phyloP scores from a whole-genome alignment of 179 eudicot genomes.

The Vitellaria paradoxa region DNA sequence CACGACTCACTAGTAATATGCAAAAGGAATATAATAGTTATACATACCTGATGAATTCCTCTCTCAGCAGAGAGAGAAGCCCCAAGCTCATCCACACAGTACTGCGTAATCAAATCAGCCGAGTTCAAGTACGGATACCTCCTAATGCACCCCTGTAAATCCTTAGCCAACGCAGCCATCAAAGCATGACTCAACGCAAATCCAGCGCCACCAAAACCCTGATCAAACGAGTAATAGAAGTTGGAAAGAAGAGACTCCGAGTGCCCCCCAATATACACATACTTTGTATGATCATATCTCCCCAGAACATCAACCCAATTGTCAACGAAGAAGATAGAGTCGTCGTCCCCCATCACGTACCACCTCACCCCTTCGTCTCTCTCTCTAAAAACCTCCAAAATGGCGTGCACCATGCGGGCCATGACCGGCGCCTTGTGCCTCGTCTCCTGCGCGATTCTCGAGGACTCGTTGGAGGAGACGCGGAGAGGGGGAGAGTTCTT shows the following conservation, averaged over 20 bases:
- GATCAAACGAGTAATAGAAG: slow-evolving; percentile 31
- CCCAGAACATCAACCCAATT: slow-evolving; percentile 45
- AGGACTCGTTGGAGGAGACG: slow-evolving; percentile 27
- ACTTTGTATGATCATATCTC: slow-evolving; percentile 49
- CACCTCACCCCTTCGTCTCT: slow-evolving; percentile 34
- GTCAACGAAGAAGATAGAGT: slow-evolving; percentile 46
- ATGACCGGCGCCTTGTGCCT: slow-evolving; percentile 20
- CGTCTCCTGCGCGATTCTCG: slow-evolving; percentile 17
- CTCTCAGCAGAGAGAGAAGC: slow-evolving; percentile 48
- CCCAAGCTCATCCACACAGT: slow-evolving; percentile 60
- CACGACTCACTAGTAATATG: no score
- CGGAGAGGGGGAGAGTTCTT: slow-evolving; percentile 38
- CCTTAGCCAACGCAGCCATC: slow-evolving; percentile 39
- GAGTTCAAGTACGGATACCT: slow-evolving; percentile 40
- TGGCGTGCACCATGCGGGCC: slow-evolving; percentile 41
- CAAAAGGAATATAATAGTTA: no score
- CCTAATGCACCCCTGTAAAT: slow-evolving; percentile 45
- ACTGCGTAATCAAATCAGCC: slow-evolving; percentile 42
- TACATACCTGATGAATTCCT: slow-evolving; percentile 66
- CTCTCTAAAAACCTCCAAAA: slow-evolving; percentile 21
- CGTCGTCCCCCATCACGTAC: slow-evolving; percentile 65
- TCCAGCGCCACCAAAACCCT: slow-evolving; percentile 77
- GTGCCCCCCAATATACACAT: slow-evolving; percentile 50
- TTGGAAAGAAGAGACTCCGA: slow-evolving; percentile 43
- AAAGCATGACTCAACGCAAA: slow-evolving; percentile 55